Base-by-base conservation (phyloP, 306 rosid species). In the Vigna unguiculata region DNA sequence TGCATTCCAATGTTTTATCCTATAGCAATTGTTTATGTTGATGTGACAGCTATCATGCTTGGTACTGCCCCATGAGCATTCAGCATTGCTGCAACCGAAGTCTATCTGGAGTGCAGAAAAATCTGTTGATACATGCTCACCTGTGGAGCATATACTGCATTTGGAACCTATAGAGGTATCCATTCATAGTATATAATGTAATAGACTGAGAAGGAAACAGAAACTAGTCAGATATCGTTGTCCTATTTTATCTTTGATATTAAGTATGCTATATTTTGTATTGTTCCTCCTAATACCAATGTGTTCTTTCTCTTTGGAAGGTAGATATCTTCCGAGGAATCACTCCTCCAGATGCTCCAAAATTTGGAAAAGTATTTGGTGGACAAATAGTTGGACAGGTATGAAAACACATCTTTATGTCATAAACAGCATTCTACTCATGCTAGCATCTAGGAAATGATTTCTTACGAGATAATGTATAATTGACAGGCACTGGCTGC, bases 311-410 rank as follows among this genome's bases (percentile, higher is more conserved):
- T 76, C 47, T 40, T 59, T 24, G 73, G 81, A 71, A 95, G 99
- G 96, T 86, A 51, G 89, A 95, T 81, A 80, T 88, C 82, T 95
- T 95, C 85, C 80, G 46, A 78, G 99, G 97, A 83, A 88, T 95
- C 83, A 95, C 97, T 68, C 87, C 89, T 41, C 87, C 83, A 7
- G 86, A 86, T 60, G 99, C 99, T 36, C 97, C 99, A 61, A 84
- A 66, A 62, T 90, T 90, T 79, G 97, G 97, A 60, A 88, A 90
- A 80, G 97, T 95, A 75, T 95, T 92, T 55, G 99, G 99, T 48
- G 99, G 99, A 59, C 97, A 95, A 73, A 24, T 92, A 20, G 78
- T 95, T 83, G 97, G 96, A 82, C 99, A 95, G 97, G 98, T 87
- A 86, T 61, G 78, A 72, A 76, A 59, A 78, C 76, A 60, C 70